Percentiles rank a stretch among this genome's conserved stretches.
Evolutionary conservation across 345 rosid genomes (phyloP).

Genomic region (Pugionium dolabratum): DNA sequence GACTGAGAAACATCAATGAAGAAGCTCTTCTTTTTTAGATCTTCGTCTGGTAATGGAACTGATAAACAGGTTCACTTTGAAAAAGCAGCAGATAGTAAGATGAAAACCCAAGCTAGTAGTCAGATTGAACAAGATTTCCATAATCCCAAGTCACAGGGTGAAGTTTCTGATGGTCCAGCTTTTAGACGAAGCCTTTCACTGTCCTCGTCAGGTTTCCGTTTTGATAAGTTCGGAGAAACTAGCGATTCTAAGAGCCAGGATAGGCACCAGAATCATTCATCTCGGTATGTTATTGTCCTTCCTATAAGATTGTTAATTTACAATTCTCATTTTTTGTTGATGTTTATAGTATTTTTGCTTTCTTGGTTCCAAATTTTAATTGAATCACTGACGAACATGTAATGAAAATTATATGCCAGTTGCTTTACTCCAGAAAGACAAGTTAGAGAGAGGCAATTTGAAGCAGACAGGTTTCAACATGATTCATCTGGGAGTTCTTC

Average conservation of each 20-base stretch:
- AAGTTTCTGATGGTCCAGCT: slow-evolving; percentile 52
- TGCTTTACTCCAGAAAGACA: slow-evolving; percentile 58
- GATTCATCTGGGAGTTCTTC: slow-evolving; percentile 76
- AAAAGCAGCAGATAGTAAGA: slow-evolving; percentile 42
- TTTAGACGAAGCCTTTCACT: slow-evolving; percentile 85
- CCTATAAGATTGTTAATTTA: slow-evolving; percentile 1
- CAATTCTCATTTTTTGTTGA: slow-evolving; percentile 10
- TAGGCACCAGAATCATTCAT: slow-evolving; percentile 47
- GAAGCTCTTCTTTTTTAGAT: slow-evolving; percentile 81
- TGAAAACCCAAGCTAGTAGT: slow-evolving; percentile 41
- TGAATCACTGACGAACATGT: slow-evolving; percentile 3
- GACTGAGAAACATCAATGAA: slow-evolving; percentile 59
- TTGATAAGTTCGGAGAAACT: slow-evolving; percentile 48
- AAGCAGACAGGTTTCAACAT: slow-evolving; percentile 43
- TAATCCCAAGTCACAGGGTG: slow-evolving; percentile 56
- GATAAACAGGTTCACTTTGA: slow-evolving; percentile 54
- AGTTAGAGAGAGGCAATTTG: slow-evolving; percentile 52
- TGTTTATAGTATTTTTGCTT: neutral
- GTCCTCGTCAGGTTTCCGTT: slow-evolving; percentile 69
- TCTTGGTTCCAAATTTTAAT: neutral
- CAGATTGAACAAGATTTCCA: slow-evolving; percentile 41
- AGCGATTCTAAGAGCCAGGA: slow-evolving; percentile 31
- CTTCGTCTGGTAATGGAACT: slow-evolving; percentile 55
- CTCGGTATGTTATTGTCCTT: slow-evolving; percentile 49
- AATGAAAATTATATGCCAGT: slow-evolving; percentile 27